Conservation (phyloP, 768 basidiomycete genomes). For the Rhodotorula diobovata region DNA sequence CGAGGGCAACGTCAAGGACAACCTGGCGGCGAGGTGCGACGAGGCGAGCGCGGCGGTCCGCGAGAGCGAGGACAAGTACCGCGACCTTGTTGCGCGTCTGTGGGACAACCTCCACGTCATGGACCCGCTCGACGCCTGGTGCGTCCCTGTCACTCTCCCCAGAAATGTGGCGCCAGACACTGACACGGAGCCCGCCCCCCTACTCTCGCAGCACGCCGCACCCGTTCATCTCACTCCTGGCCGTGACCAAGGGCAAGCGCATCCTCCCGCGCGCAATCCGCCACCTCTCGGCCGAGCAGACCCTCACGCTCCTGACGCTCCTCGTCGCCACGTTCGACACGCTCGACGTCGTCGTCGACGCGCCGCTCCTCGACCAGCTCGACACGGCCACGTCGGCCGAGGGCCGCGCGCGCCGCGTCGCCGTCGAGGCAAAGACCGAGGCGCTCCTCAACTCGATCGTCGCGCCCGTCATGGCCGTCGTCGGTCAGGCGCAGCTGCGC, state of each 20-base stretch:
- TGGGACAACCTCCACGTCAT: constrained; percentile 82
- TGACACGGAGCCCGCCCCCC: background rate
- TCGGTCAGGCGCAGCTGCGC: constrained; percentile 71
- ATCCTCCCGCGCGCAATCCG: constrained; percentile 82
- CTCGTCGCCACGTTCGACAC: constrained; percentile 91
- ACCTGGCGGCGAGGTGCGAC: constrained; percentile 49
- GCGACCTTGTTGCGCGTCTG: constrained; percentile 59
- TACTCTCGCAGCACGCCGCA: constrained; percentile 69
- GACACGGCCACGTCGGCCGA: constrained; percentile 66
- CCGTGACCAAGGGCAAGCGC: constrained; percentile 84
- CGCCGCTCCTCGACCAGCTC: constrained; percentile 70
- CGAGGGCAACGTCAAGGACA: constrained; percentile 22
- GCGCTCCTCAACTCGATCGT: constrained; percentile 78
- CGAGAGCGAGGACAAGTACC: constrained; percentile 35
- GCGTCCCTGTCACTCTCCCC: constrained; percentile 24
- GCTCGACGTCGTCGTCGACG: constrained; percentile 79
- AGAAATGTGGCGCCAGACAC: background rate
- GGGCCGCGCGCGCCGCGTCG: constrained; percentile 44
- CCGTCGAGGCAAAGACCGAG: constrained; percentile 79
- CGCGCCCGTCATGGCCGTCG: constrained; percentile 76
- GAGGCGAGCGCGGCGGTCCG: constrained; percentile 51
- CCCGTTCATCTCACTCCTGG: constrained; percentile 88
- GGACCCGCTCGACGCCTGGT: constrained; percentile 91
- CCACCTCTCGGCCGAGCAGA: constrained; percentile 69
- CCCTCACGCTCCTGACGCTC: constrained; percentile 81